These are phyloP conservation scores for Ilyonectria destructans DNA, from an alignment of 2,329 filamentous ascomycete species.

Conservation along the genomic window DNA sequence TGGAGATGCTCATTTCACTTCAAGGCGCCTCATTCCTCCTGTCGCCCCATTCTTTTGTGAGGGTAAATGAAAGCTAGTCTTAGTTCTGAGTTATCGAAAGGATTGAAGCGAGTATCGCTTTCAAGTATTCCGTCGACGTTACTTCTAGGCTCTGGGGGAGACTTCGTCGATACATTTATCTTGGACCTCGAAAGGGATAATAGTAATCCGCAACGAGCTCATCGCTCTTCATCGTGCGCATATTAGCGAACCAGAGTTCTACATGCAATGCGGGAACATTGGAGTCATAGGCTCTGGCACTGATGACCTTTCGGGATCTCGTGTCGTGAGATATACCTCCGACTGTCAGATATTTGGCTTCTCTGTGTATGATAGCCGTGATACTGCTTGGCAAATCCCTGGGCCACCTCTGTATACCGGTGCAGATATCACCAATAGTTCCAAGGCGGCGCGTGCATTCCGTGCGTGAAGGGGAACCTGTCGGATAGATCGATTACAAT, in stretches of 20 bases:
- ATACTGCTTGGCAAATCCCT: conserved; percentile 46
- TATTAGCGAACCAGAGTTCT: conserved; percentile 65
- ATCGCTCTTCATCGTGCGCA: conserved; percentile 65
- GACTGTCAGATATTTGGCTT: conserved; percentile 52
- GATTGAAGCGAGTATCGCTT: too few relatives aligned
- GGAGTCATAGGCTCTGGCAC: conserved; percentile 68
- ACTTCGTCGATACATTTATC: too few relatives aligned
- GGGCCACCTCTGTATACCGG: conserved; percentile 47
- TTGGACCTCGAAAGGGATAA: too few relatives aligned
- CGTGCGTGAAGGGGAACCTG: background rate
- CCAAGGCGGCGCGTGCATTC: background rate
- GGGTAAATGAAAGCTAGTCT: too few relatives aligned
- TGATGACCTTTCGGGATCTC: conserved; percentile 54
- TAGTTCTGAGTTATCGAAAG: too few relatives aligned
- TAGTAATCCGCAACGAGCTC: conserved; percentile 67
- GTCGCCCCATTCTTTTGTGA: too few relatives aligned
- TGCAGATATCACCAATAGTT: too few relatives aligned
- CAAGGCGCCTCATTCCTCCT: too few relatives aligned
- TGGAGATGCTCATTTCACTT: too few relatives aligned
- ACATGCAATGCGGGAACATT: conserved; percentile 71
- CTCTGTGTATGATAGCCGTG: conserved; percentile 50
- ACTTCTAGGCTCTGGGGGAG: too few relatives aligned
- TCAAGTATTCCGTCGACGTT: too few relatives aligned
- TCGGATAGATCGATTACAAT: too few relatives aligned
- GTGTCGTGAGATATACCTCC: conserved; percentile 51